A percentile compares a stretch with the other conserved stretches of the same genome.
Conservation (phyloP, 805 yeast genomes). For the Scheffersomyces stipitis region DNA sequence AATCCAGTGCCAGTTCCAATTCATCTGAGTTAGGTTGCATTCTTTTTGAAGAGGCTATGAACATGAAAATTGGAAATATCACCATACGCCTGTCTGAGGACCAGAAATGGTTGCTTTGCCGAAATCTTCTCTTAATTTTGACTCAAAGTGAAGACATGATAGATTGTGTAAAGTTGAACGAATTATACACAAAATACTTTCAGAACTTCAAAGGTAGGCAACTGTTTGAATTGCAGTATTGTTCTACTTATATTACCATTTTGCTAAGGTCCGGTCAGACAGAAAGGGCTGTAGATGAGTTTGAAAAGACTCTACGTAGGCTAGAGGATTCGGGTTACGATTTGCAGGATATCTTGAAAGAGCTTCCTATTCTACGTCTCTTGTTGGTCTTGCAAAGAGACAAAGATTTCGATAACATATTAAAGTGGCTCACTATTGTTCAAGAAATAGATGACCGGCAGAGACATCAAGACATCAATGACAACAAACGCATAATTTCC, state of each 20-base stretch:
- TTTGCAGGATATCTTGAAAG: neutral
- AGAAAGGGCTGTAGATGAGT: conserved; percentile 20
- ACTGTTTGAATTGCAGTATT: conserved; percentile 16
- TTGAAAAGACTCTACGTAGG: conserved; percentile 5
- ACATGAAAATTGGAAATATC: too few relatives aligned
- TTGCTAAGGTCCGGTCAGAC: conserved; percentile 24
- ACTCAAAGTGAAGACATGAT: conserved; percentile 18
- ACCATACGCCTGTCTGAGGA: neutral
- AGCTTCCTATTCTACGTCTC: conserved; percentile 18
- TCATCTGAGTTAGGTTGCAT: neutral
- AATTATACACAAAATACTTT: conserved; percentile 20
- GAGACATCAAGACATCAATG: neutral
- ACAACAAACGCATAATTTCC: conserved; percentile 4
- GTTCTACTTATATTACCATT: conserved; percentile 20
- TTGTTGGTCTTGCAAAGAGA: conserved; percentile 13
- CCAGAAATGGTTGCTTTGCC: conserved; percentile 4
- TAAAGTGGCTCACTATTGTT: conserved; percentile 8
- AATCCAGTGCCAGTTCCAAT: neutral
- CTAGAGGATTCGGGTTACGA: neutral
- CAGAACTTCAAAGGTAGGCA: neutral
- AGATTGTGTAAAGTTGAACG: conserved; percentile 17
- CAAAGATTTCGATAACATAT: conserved; percentile 23
- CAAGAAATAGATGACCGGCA: conserved; percentile 5
- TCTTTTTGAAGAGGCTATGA: neutral
- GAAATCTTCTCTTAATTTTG: conserved; percentile 7